Evolutionary conservation across 2,329 filamentous ascomycete genomes (phyloP), one percentile per base, ranked within the genome.

Genomic region (Colletotrichum salicis): DNA sequence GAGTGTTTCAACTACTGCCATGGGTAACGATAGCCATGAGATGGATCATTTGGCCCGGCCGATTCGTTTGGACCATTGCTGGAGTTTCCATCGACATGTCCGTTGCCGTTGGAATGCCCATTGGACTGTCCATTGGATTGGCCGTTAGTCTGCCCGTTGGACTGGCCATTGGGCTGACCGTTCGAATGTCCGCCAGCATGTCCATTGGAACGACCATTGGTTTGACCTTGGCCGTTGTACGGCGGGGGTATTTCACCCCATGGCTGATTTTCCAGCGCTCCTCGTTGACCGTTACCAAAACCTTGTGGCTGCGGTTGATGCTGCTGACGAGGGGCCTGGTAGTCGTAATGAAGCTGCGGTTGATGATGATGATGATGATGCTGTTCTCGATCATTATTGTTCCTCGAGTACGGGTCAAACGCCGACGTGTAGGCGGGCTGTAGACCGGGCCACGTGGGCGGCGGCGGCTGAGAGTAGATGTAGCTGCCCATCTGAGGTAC

Each of bases 1-100:
- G 19, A 56, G 31, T 27, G n/a, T 19, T 33, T 24, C 8, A 24
- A 33, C 61, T 72, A 76, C 70, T 74, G 71, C 75, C 75, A 75
- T 5, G 71, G 73, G 58, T 75, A 76, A 51, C 74, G 62, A 22
- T 66, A 51, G 12, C 61, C 60, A 11, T 41, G 58, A 8, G 67
- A 68, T 15, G 71, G 31, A 22, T 73, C 76, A 7, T 69, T 56
- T 3, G 41, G 56, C 12, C 67, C 69, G 24, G 63, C 29, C 48
- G 69, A 63, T 19, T 60, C 64, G 8, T 57, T 58, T 13, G 63
- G 35, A 1, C 35, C 35, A 19, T 45, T 33, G 37, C 52, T 33
- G 27, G 61, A 29, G 48, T 66, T 29, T 19, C 60, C 48, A 24
- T 48, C 41, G 8, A 11, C 19, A 48, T 19, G 58, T 11, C 37